These are phyloP conservation scores for Barnettozyma wickerhamii DNA, from an alignment of 805 yeast genomes.

Conservation along the genomic window DNA sequence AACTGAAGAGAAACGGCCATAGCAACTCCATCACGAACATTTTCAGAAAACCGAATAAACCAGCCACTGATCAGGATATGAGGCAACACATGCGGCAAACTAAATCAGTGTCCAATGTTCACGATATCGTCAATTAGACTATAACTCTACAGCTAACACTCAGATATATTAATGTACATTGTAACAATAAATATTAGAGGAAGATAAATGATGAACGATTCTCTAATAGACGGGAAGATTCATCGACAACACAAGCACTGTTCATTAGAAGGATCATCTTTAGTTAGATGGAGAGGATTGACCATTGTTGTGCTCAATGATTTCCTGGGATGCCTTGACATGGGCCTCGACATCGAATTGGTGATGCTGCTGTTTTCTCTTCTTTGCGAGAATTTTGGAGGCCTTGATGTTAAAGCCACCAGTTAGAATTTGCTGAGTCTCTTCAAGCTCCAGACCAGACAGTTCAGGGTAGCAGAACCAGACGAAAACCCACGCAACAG, in stretches of 20 bases:
- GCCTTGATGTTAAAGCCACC: conserved; percentile 84
- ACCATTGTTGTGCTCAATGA: conserved; percentile 19
- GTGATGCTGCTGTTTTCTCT: conserved; percentile 27
- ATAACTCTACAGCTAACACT: too few relatives aligned
- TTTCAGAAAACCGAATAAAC: background rate
- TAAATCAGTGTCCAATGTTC: conserved; percentile 3
- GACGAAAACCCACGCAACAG: conserved; percentile 66
- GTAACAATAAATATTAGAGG: too few relatives aligned
- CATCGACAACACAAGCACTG: background rate
- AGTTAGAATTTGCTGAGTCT: conserved; percentile 73
- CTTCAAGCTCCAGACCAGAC: conserved; percentile 86
- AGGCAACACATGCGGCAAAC: conserved; percentile 2
- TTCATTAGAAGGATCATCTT: background rate
- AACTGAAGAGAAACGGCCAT: conserved; percentile 3
- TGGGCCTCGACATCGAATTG: conserved; percentile 22
- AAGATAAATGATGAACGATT: too few relatives aligned
- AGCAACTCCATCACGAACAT: conserved; percentile 6
- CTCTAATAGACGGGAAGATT: too few relatives aligned
- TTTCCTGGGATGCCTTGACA: conserved; percentile 26
- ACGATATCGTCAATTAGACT: background rate
- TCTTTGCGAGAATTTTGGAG: conserved; percentile 50
- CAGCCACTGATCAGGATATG: background rate
- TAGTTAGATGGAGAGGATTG: background rate
- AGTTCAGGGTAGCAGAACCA: conserved; percentile 90
- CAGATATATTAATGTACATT: too few relatives aligned